phyloP scores from a whole-genome alignment of 1,284 basidiomycete genomes.

The Takashimella koratensis region DNA sequence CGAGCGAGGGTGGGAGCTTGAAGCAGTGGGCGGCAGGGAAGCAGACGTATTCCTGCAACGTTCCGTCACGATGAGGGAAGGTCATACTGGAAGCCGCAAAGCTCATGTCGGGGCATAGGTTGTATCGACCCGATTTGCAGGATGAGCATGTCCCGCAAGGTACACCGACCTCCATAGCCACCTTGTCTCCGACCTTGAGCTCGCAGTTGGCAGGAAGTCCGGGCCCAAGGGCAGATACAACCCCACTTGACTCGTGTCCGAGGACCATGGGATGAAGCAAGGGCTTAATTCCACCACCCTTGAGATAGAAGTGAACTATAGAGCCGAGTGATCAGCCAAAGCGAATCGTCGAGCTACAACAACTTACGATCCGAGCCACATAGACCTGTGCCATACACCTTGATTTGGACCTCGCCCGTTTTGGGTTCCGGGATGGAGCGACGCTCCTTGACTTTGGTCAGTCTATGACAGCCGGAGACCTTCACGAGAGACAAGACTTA shows the following conservation, averaged over 20 bases:
- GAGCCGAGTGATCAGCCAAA: not conserved
- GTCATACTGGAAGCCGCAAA: slow-evolving; percentile 88
- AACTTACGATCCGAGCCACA: too few relatives aligned
- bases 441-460: not conserved
- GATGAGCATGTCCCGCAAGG: slow-evolving; percentile 64
- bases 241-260: slow-evolving; percentile 85
- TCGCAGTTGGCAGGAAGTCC: slow-evolving; percentile 24
- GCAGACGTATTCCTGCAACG: slow-evolving; percentile 80
- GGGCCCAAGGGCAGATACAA: slow-evolving; percentile 48
- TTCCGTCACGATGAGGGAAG: slow-evolving; percentile 89
- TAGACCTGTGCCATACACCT: too few relatives aligned
- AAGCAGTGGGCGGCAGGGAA: slow-evolving; percentile 80
- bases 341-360: not conserved
- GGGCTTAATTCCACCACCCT: not conserved
- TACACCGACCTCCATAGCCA: slow-evolving; percentile 90
- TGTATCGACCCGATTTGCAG: slow-evolving; percentile 72
- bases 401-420: slow-evolving; percentile 49
- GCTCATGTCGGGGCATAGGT: slow-evolving; percentile 80
- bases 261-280: slow-evolving; percentile 71
- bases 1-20: slow-evolving; percentile 71
- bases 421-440: too few relatives aligned
- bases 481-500: slow-evolving; percentile 25
- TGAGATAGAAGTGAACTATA: too few relatives aligned
- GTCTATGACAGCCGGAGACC: not conserved
- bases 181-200: slow-evolving; percentile 75